Evolutionary conservation across 176 grass and related monocot genomes (phyloP).

Genomic region (Guadua angustifolia): DNA sequence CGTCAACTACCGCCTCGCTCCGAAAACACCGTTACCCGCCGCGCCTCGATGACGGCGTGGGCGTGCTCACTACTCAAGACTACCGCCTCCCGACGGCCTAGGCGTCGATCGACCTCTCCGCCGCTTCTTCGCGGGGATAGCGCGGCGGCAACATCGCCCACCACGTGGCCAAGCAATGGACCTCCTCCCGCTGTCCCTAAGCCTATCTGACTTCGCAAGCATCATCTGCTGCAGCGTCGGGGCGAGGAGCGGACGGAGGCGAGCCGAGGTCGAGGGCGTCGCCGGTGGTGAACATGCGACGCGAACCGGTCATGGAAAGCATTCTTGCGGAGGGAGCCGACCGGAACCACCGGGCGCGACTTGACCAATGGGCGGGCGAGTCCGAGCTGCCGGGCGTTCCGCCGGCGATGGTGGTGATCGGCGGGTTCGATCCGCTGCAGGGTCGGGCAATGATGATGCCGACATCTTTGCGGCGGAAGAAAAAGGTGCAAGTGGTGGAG

Average conservation of each 20-base stretch:
- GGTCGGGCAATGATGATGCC: too few relatives aligned
- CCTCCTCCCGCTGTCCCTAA: not conserved
- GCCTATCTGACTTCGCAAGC: slow-evolving; percentile 38
- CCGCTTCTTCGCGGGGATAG: slow-evolving; percentile 70
- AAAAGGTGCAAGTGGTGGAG: slow-evolving; percentile 36
- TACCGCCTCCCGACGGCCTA: not conserved
- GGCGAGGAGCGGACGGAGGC: slow-evolving; percentile 46
- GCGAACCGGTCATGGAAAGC: slow-evolving; percentile 36
- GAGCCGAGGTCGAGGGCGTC: slow-evolving; percentile 5
- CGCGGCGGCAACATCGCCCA: slow-evolving; percentile 68
- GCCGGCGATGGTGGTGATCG: slow-evolving; percentile 36
- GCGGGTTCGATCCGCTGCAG: slow-evolving; percentile 43
- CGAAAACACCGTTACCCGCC: slow-evolving; percentile 44
- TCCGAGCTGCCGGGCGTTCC: slow-evolving; percentile 38
- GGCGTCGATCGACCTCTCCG: slow-evolving; percentile 37
- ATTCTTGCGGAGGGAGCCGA: slow-evolving; percentile 38
- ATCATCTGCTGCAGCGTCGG: slow-evolving; percentile 51
- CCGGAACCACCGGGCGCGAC: slow-evolving; percentile 33
- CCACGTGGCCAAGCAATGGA: slow-evolving; percentile 55
- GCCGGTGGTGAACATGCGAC: slow-evolving; percentile 18
- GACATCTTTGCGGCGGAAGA: not conserved
- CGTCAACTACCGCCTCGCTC: slow-evolving; percentile 53
- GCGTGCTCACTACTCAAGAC: slow-evolving; percentile 19
- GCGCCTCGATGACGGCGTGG: slow-evolving; percentile 37
- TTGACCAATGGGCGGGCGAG: not conserved